Base-by-base conservation (phyloP, 306 rosid genomes). In the Sechiopsis laciniata region DNA sequence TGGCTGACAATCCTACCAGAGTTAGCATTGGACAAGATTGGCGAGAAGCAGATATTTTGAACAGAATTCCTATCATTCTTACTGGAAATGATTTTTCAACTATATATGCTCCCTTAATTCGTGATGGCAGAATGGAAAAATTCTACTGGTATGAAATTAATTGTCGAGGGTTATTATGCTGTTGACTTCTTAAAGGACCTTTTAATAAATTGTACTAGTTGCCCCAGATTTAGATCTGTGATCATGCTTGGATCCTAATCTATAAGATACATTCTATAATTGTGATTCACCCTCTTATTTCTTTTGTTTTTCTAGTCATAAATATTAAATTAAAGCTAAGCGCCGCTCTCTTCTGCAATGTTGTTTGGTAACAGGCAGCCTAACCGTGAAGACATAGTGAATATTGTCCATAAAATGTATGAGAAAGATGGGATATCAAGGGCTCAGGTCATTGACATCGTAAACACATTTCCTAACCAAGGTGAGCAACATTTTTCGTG, bases 81-180 rank as follows among this genome's bases (percentile, higher is more conserved):
- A 93, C 97, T n/a, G 97, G 98, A 78, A 93, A 93, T 75, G 98
- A 93, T 80, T 85, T 90, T 69, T 90, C 98, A 76, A 93, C 93
- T 51, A 86, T 93, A 37, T 93, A 93, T 85, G 98, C 98, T 67
- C 98, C 98, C 60, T 76, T 93, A 81, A 87, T 93, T 76, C 98
- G 98, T 3, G 98, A 90, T 81, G 98, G 98, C 84, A 90, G 98
- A 83, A 93, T 93, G 98, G 97, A 93, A 20, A 93, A 93, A 80
- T 93, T 93, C 78, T 93, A 93, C 84, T 93, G 98, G 98, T 90
- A 84, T 66, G 79, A 62, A 64, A 58, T 76, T 54, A 21, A 66
- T 74, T 70, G 61, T 48, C 26, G 64, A 70, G 46, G 20, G 40
- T 71, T 75, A 26, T 20, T 37, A 63, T 57, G 66, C 3, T 50